These are phyloP conservation scores for Neltuma alba DNA, from an alignment of 306 rosid species.

Conservation along the genomic window DNA sequence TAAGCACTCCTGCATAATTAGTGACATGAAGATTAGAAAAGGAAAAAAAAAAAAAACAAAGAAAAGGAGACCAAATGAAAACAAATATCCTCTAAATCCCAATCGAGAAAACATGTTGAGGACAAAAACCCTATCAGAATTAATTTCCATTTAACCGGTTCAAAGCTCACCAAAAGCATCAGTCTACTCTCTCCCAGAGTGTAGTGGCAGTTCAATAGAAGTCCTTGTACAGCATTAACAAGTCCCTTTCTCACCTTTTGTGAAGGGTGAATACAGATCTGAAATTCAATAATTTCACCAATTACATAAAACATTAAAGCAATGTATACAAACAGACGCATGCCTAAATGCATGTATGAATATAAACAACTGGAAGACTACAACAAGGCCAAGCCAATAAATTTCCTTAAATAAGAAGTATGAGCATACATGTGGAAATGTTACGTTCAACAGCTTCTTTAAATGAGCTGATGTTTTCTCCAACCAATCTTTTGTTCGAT, in stretches of 20 bases:
- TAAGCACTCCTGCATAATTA: slow-evolving; percentile 79
- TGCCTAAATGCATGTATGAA: neutral
- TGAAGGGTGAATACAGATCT: slow-evolving; percentile 87
- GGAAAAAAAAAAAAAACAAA: slow-evolving; percentile 12
- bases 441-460: slow-evolving; percentile 67
- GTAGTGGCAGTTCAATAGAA: slow-evolving; percentile 65
- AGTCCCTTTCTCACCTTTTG: slow-evolving; percentile 86
- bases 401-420: slow-evolving; percentile 25
- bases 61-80: slow-evolving; percentile 31
- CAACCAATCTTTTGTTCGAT: slow-evolving; percentile 83
- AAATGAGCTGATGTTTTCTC: slow-evolving; percentile 66
- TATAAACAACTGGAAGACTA: slow-evolving; percentile 28
- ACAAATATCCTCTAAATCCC: slow-evolving; percentile 24
- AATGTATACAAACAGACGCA: neutral
- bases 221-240: slow-evolving; percentile 70
- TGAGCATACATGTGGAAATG: slow-evolving; percentile 80
- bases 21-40: slow-evolving; percentile 22
- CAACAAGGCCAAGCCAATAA: slow-evolving; percentile 23
- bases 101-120: slow-evolving; percentile 28
- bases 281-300: slow-evolving; percentile 46
- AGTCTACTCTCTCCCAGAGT: slow-evolving; percentile 70
- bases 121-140: slow-evolving; percentile 33
- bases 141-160: slow-evolving; percentile 34
- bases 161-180: slow-evolving; percentile 90
- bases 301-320: slow-evolving; percentile 25